Base-by-base conservation (phyloP, 495 filamentous ascomycete species). In the Ramalina intermedia region DNA sequence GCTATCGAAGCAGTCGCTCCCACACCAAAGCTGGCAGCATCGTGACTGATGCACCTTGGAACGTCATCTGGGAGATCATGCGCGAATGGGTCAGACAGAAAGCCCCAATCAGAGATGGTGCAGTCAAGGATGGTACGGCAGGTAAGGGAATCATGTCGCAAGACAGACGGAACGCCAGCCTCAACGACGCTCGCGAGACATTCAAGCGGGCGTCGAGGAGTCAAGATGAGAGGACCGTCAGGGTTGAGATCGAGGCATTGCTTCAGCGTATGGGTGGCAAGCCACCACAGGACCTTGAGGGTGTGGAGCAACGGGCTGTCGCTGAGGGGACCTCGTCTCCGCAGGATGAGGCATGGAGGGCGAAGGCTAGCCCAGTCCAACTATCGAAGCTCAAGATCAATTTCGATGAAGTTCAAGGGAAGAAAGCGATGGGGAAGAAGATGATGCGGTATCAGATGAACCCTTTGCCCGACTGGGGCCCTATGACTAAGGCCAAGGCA, bases 391-490 rank as follows among this genome's bases (percentile, higher is more conserved):
- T 41, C 39, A 33, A 33, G 29, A 74, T 96, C 20, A 74, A 85
- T 0, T 96, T 98, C 60, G 83, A 98, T 62, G 82, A 87, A 48
- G 66, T 67, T 41, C 71, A 95, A 14, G 91, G 87, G 0, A 80
- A 68, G 51, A 79, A 90, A 48, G 65, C 65, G 33, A 74, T 70
- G 17, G 66, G 63, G 46, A 80, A 73, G 50, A 80, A 80, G 41
- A 66, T 87, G 17, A 75, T 90, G 35, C 69, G 89, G 41, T 98
- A 94, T 62, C 93, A 93, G 67, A 58, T 76, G 24, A 96, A 96
- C 59, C 91, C 91, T 13, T 68, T 79, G 35, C 79, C 82, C 40
- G 89, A 96, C 58, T 98, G 91, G 91, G 91, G 91, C 0, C 91
- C 91, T 0, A 80, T 95, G 79, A 81, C 70, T 55, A 73, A 78